A percentile compares a stretch with the other conserved stretches of the same genome.
phyloP scores from a whole-genome alignment of 192 early-diverging fungal genomes.

The Umbelopsis sp. region DNA sequence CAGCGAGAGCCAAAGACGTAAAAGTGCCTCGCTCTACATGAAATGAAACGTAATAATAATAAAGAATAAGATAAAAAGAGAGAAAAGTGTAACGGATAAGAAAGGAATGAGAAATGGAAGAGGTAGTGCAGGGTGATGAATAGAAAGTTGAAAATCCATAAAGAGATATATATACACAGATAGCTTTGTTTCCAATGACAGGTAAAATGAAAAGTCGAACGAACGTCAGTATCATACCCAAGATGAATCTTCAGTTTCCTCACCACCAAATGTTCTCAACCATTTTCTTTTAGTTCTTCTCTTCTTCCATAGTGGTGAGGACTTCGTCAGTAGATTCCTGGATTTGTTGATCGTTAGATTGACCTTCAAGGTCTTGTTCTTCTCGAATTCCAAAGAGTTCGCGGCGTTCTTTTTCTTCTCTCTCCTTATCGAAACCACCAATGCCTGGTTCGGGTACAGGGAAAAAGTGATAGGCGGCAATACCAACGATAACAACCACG shows the following conservation, averaged over 20 bases:
- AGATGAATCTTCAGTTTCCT: neutral
- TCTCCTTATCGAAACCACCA: conserved; percentile 31
- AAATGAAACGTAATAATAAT: neutral
- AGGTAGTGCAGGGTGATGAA: neutral
- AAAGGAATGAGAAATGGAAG: neutral
- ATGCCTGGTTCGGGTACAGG: conserved; percentile 58
- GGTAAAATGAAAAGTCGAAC: too few species aligned
- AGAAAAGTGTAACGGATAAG: neutral
- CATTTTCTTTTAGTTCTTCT: neutral
- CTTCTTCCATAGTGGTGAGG: neutral
- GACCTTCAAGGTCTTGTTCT: conserved; percentile 11
- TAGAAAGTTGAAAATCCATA: neutral
- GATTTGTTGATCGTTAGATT: neutral
- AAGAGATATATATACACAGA: too few species aligned
- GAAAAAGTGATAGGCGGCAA: conserved; percentile 66
- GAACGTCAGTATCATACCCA: neutral
- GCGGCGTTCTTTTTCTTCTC: conserved; percentile 21
- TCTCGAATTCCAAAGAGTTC: conserved; percentile 26
- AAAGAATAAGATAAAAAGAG: neutral
- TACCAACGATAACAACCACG: conserved; percentile 63
- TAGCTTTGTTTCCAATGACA: too few species aligned
- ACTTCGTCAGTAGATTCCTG: neutral
- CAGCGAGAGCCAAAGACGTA: conserved; percentile 20
- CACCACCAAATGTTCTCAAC: neutral
- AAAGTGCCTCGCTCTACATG: conserved; percentile 20